Base-by-base conservation (phyloP, 1,284 basidiomycete genomes). In the Ceratobasidium sp. region DNA sequence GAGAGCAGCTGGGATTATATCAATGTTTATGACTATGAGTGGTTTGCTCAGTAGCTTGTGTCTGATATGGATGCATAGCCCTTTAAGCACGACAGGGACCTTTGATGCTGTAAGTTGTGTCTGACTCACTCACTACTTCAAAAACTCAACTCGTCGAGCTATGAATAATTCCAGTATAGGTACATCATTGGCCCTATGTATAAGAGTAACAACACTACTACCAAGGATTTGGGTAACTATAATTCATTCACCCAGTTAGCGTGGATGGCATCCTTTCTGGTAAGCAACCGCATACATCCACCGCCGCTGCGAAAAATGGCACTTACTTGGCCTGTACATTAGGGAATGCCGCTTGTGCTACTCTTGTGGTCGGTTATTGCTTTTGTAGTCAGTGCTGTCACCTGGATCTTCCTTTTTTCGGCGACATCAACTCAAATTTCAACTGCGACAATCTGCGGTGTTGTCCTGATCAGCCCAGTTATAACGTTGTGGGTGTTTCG, bases 11-110 rank as follows among this genome's bases (percentile, higher is more conserved):
- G 70, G 70, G 28, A 73, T 73, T 13, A 28, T 73, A 46, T 73
- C 70, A 59, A 61, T 73, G 70, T 73, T 73, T 28, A 52, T 73
- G 48, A 73, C 70, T 5, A 48, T 73, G 59, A 59, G 70, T 23
- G 70, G 70, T 50, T 40, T 73, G 42, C 48, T 73, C 42, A 61
- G 52, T 46, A 62, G 56, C 15, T 28, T 73, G 20, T 73, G 28
- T 17, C 48, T 73, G 1, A 73, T 73, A 5, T 73, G 70, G 70
- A 40, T 73, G 28, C 70, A 73, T n/a, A 57, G 59, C 42, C 70
- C 70, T 6, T 6, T 73, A 57, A 12, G 57, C 26, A 59, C 56
- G n/a, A 73, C 57, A 20, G 57, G 70, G 15, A 48, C 57, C 7
- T 73, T n/a, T 28, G 70, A 62, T 50, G 70, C 70, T 38, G 70